Percentiles rank a stretch among this genome's conserved stretches.
Conservation (phyloP, 768 basidiomycete genomes). For the Gelatoporia subvermispora region DNA sequence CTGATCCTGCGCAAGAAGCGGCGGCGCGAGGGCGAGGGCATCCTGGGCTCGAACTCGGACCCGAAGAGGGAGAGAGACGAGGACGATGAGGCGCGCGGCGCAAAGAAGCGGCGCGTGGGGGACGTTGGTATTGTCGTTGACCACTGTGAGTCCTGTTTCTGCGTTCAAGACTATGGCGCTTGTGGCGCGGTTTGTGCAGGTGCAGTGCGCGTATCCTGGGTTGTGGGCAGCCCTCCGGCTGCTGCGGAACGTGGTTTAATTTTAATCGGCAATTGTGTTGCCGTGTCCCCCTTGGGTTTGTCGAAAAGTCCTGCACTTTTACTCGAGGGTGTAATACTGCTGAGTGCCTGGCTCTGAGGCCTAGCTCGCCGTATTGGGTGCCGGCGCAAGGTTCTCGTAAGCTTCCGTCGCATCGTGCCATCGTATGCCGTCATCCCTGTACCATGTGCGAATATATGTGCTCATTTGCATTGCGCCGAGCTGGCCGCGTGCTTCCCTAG, state of each 20-base stretch:
- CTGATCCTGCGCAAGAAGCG: slow-evolving; percentile 45
- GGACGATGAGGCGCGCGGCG: slow-evolving; percentile 18
- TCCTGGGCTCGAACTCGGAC: neutral
- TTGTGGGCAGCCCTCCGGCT: no score
- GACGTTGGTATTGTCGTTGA: slow-evolving; percentile 71
- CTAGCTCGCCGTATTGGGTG: no score
- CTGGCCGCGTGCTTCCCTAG: neutral
- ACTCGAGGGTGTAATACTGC: no score
- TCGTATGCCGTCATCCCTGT: neutral
- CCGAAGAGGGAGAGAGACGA: slow-evolving; percentile 18
- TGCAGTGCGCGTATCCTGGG: neutral
- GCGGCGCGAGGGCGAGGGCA: slow-evolving; percentile 34
- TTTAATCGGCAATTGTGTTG: no score
- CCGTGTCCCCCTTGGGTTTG: no score
- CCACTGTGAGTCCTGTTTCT: slow-evolving; percentile 57
- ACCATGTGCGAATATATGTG: no score
- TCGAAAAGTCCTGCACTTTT: no score
- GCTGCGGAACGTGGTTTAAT: no score
- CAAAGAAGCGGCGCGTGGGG: slow-evolving; percentile 46
- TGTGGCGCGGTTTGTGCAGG: neutral
- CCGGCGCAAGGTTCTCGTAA: no score
- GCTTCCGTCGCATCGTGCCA: neutral
- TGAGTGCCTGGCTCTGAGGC: no score
- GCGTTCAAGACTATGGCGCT: neutral
- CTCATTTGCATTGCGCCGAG: neutral